Conservation (phyloP, 225 moss, liverwort and hornwort genomes). For the Sphagnum contortum region DNA sequence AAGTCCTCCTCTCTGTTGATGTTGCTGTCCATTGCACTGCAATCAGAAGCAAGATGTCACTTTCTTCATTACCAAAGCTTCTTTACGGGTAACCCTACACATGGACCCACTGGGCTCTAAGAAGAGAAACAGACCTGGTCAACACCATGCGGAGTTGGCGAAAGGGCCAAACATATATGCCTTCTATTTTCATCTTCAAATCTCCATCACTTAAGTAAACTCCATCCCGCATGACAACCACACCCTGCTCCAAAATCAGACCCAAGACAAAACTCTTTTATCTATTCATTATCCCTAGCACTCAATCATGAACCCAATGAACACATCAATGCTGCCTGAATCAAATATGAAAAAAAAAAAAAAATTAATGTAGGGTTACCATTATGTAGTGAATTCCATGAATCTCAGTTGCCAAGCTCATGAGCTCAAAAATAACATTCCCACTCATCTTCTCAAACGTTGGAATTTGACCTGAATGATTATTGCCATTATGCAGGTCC, state of each 20-base stretch:
- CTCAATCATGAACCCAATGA: neutral
- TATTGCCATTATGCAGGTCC: slow-evolving; percentile 62
- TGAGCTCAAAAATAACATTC: slow-evolving; percentile 83
- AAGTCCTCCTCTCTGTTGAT: slow-evolving; percentile 67
- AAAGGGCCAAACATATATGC: slow-evolving; percentile 94
- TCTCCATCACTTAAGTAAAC: slow-evolving; percentile 67
- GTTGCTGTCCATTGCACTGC: slow-evolving; percentile 72
- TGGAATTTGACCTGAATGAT: slow-evolving; percentile 63
- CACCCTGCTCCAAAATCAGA: slow-evolving; percentile 40
- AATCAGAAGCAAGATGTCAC: neutral
- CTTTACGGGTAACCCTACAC: neutral
- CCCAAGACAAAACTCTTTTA: neutral
- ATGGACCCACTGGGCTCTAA: neutral
- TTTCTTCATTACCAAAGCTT: no score
- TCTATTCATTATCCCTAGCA: neutral
- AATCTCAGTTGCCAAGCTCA: slow-evolving; percentile 77
- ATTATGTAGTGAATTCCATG: slow-evolving; percentile 91
- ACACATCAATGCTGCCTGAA: neutral
- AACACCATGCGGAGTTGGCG: slow-evolving; percentile 92
- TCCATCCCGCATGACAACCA: slow-evolving; percentile 87
- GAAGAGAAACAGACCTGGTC: slow-evolving; percentile 50
- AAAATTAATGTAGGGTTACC: slow-evolving; percentile 19
- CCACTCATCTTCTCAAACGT: slow-evolving; percentile 69
- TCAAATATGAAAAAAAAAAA: neutral
- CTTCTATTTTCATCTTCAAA: slow-evolving; percentile 96